Evolutionary conservation across 225 moss, liverwort and hornwort species (phyloP), one percentile per base, ranked within the genome.

Genomic region (Ulota crispa): DNA sequence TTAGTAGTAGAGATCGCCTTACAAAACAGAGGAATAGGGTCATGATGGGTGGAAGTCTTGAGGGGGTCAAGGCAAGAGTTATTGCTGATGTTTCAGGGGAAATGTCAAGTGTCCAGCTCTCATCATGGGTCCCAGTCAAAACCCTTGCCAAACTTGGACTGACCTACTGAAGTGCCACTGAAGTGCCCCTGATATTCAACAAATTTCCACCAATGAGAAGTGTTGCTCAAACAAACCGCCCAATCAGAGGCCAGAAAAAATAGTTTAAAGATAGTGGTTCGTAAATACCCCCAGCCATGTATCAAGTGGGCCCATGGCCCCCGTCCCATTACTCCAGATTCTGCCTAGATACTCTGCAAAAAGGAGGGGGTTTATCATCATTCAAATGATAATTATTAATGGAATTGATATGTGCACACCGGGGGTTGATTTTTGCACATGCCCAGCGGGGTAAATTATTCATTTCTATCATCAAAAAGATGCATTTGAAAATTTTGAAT

Each of bases 21-120:
- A 50, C 50, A 50, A 50, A 16, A 50, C 30, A 9, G 19, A 41
- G 5, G 26, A 23, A 50, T 18, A 50, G 15, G 52, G 20, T 67
- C 70, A 84, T 80, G 80, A 84, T 84, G 80, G 80, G 2, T 36
- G 50, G 18, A 63, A 57, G 59, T n/a, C 68, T 61, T 75, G 61
- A 0, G 52, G 50, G 50, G 50, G 76, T 70, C 76, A 76, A 70
- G 70, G 56, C 76, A 84, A 76, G 80, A 85, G 70, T 70, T 81
- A 76, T 64, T 76, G 64, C 68, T 69, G 1, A 70, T 53, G 74
- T 26, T 31, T 37, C 74, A 71, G 34, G 54, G 54, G 57, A 27
- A 5, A 50, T 63, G 53, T 42, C 60, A n/a, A 41, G 23, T n/a
- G 45, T 12, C 9, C 0, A 18, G 3, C 62, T 70, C 71, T 63